phyloP scores from a whole-genome alignment of 139 green algal species.

The Chlorella ohadii region DNA sequence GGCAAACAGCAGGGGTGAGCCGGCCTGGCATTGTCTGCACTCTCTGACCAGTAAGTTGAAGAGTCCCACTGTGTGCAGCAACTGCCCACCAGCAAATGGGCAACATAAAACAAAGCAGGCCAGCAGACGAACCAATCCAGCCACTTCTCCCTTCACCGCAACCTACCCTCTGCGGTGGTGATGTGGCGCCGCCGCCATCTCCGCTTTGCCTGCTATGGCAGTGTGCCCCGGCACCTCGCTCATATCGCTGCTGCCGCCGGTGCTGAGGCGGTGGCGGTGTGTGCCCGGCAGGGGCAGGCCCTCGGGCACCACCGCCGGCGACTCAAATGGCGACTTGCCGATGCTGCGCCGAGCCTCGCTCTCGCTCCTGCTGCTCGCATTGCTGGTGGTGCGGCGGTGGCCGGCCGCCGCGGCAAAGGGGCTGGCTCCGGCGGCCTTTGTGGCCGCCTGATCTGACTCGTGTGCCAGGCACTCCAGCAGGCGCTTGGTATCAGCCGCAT shows the following conservation, averaged over 20 bases:
- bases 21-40: no score
- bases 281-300: neutral
- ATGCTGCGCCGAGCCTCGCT: neutral
- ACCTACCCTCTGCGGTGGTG: no score
- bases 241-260: neutral
- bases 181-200: no score
- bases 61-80: no score
- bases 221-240: no score
- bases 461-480: neutral
- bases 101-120: no score
- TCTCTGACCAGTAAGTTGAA: no score
- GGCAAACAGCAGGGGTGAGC: no score
- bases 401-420: neutral
- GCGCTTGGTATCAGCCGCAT: conserved; percentile 10
- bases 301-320: neutral
- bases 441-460: neutral
- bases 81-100: no score
- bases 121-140: no score
- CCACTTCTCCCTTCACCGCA: no score
- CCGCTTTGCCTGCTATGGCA: no score
- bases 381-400: neutral
- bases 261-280: neutral
- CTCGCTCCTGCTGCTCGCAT: neutral
- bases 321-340: conserved; percentile 6
- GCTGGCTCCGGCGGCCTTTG: neutral